These are phyloP conservation scores for Puccinellia tenuiflora DNA, from an alignment of 176 grass and related monocot species.

Conservation along the genomic window DNA sequence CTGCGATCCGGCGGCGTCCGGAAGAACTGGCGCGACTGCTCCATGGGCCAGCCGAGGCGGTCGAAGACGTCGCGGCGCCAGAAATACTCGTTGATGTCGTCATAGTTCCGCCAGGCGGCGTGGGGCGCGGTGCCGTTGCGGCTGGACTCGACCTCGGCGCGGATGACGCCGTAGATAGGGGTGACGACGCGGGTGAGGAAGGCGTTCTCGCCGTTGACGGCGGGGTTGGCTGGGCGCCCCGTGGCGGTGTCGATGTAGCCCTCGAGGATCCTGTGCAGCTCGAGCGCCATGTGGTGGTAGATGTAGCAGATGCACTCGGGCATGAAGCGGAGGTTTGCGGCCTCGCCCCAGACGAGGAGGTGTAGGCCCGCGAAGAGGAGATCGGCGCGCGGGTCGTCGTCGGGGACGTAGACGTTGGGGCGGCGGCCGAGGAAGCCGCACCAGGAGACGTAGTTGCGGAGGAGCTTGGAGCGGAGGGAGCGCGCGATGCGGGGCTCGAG, in stretches of 20 bases:
- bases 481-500: constrained; percentile 53
- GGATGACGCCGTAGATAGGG: constrained; percentile 54
- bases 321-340: constrained; percentile 82
- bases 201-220: constrained; percentile 69
- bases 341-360: constrained; percentile 94
- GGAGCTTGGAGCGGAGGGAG: constrained; percentile 66
- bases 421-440: constrained; percentile 68
- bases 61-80: constrained; percentile 76
- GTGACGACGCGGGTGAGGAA: constrained; percentile 57
- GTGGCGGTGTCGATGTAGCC: constrained; percentile 57
- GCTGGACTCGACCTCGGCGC: constrained; percentile 60
- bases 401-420: constrained; percentile 40
- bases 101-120: constrained; percentile 89
- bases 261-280: constrained; percentile 73
- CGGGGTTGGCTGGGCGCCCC: constrained; percentile 48
- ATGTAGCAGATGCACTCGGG: constrained; percentile 95
- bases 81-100: constrained; percentile 97
- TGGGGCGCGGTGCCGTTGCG: constrained; percentile 57
- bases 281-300: constrained; percentile 85
- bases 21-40: constrained; percentile 70
- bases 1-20: constrained; percentile 42
- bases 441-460: constrained; percentile 89
- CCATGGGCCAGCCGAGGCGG: constrained; percentile 68
- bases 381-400: constrained; percentile 53
- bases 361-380: constrained; percentile 68